These are phyloP conservation scores for Solioccasus polychromus DNA, from an alignment of 768 basidiomycete genomes.

Conservation along the genomic window DNA sequence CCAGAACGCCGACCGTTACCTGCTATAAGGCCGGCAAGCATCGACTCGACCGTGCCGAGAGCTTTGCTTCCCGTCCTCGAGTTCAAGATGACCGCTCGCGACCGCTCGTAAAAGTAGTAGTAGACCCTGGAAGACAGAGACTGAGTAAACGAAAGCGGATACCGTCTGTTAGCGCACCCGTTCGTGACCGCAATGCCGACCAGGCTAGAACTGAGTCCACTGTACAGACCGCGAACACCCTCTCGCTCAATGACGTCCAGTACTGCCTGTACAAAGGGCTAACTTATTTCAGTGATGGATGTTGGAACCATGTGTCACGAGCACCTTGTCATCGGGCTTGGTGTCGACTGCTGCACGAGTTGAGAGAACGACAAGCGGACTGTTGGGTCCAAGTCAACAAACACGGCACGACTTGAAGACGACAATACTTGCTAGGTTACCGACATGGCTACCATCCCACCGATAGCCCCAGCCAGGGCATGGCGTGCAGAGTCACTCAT, in stretches of 20 bases:
- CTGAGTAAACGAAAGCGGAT: neutral
- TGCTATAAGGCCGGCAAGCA: conserved; percentile 83
- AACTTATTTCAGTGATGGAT: conserved; percentile 4
- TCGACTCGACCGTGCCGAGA: conserved; percentile 83
- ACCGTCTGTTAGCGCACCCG: conserved; percentile 49
- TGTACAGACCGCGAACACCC: conserved; percentile 82
- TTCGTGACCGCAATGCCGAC: conserved; percentile 93
- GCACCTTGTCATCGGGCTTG: conserved; percentile 72
- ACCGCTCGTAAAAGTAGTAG: conserved; percentile 88
- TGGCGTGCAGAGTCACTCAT: conserved; percentile 85
- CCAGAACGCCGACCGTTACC: conserved; percentile 40
- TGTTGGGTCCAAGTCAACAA: conserved; percentile 30
- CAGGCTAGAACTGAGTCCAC: conserved; percentile 80
- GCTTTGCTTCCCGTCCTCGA: conserved; percentile 60
- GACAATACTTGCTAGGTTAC: conserved; percentile 66
- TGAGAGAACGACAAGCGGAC: conserved; percentile 88
- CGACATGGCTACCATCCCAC: conserved; percentile 90
- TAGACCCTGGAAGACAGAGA: conserved; percentile 58
- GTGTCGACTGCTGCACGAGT: conserved; percentile 92
- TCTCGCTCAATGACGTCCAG: conserved; percentile 80
- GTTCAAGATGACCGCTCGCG: conserved; percentile 54
- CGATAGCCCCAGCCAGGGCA: conserved; percentile 83
- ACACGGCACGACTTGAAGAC: neutral
- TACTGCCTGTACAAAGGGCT: conserved; percentile 67
- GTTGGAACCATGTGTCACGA: neutral